phyloP scores from a whole-genome alignment of 1,284 basidiomycete species.

The Boletus semigastroideus region DNA sequence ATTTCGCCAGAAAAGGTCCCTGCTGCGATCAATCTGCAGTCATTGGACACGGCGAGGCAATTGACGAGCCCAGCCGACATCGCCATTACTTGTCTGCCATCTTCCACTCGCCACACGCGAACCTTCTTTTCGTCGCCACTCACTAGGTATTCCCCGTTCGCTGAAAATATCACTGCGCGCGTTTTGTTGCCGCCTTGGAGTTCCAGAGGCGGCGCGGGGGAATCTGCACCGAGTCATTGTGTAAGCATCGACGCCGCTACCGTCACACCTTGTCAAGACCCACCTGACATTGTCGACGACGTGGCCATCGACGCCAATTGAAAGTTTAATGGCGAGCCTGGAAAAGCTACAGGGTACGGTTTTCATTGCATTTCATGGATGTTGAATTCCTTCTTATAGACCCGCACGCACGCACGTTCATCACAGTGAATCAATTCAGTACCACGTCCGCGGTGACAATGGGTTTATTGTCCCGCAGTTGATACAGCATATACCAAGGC shows the following conservation, averaged over 20 bases:
- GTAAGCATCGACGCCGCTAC: not conserved
- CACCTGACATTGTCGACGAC: not conserved
- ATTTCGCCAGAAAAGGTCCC: not conserved
- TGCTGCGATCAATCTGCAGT: not conserved
- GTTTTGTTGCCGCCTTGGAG: slow-evolving; percentile 2
- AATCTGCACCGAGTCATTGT: no score
- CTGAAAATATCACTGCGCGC: not conserved
- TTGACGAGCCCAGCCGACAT: not conserved
- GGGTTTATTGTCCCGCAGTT: no score
- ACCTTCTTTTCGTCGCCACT: not conserved
- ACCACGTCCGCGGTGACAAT: no score
- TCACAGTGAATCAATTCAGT: no score
- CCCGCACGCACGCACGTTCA: slow-evolving; percentile 3
- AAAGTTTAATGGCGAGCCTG: not conserved
- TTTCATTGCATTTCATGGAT: no score
- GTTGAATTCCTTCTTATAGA: not conserved
- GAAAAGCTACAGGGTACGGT: no score
- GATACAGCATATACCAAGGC: no score
- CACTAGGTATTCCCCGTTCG: not conserved
- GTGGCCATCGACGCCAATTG: not conserved
- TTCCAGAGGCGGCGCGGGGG: not conserved
- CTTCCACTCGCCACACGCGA: not conserved
- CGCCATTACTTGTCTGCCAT: not conserved
- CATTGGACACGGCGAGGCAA: not conserved
- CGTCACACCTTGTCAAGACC: not conserved